Evolutionary conservation across 2,329 filamentous ascomycete genomes (phyloP).

Genomic region (Berkeleyomyces basicola): DNA sequence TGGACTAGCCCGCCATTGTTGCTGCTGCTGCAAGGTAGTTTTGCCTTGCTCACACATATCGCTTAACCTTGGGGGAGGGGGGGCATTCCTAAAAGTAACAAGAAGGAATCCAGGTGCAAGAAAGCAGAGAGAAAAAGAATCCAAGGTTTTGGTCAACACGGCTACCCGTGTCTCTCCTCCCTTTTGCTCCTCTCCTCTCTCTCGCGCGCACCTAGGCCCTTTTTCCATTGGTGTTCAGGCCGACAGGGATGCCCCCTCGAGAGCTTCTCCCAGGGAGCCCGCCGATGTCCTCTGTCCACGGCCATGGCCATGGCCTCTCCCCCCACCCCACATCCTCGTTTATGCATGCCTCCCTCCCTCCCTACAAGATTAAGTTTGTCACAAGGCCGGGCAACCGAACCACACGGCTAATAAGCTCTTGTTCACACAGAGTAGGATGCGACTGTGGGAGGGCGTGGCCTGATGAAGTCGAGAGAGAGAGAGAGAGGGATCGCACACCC

Average conservation of each 20-base stretch:
- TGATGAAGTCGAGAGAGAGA: neutral
- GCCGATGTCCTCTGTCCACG: neutral
- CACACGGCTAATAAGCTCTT: too few relatives aligned
- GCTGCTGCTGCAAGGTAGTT: too few relatives aligned
- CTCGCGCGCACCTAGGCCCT: too few relatives aligned
- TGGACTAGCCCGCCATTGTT: too few relatives aligned
- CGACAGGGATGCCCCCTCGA: neutral
- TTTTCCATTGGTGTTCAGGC: too few relatives aligned
- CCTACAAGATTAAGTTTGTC: neutral
- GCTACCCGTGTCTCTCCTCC: neutral
- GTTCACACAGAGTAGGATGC: too few relatives aligned
- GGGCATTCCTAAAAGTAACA: too few relatives aligned
- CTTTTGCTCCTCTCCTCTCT: neutral
- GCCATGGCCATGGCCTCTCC: neutral
- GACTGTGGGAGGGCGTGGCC: neutral
- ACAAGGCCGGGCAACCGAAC: neutral
- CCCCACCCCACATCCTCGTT: neutral
- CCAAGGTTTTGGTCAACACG: too few relatives aligned
- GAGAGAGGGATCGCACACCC: too few relatives aligned
- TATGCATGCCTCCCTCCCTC: neutral
- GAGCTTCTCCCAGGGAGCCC: neutral
- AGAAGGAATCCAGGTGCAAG: neutral
- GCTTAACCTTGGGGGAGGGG: too few relatives aligned
- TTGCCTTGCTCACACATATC: too few relatives aligned
- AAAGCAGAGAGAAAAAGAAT: neutral